Evolutionary conservation across 495 filamentous ascomycete genomes (phyloP).

Genomic region (Penicillium coffeae): DNA sequence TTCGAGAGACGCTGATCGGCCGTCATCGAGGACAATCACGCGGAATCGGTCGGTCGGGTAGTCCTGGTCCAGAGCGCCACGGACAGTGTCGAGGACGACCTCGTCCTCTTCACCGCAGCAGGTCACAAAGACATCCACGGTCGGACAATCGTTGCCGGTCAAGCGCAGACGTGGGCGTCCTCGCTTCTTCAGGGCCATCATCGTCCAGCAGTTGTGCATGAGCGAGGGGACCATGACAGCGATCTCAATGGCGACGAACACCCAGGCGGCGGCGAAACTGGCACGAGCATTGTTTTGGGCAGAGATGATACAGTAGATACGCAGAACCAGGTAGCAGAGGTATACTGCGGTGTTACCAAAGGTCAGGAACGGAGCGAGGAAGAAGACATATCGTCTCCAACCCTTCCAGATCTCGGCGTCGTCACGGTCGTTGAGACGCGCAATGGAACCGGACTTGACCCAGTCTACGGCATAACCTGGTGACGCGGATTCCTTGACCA

Average conservation of each 20-base stretch:
- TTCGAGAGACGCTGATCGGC: conserved; percentile 30
- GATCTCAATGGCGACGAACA: conserved; percentile 39
- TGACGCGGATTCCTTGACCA: conserved; percentile 19
- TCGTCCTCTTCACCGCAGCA: conserved; percentile 51
- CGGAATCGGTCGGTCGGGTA: conserved; percentile 48
- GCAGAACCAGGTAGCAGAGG: conserved; percentile 35
- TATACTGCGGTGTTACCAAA: conserved; percentile 35
- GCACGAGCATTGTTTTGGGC: conserved; percentile 27
- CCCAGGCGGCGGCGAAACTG: conserved; percentile 33
- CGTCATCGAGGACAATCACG: conserved; percentile 53
- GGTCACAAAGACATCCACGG: conserved; percentile 50
- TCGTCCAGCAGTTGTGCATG: conserved; percentile 42
- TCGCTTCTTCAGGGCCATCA: conserved; percentile 37
- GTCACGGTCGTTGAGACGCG: conserved; percentile 36
- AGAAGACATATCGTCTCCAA: conserved; percentile 37
- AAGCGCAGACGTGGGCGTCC: conserved; percentile 40
- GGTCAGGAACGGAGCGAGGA: conserved; percentile 33
- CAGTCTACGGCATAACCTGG: conserved; percentile 15
- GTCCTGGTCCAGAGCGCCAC: conserved; percentile 44
- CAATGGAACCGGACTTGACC: conserved; percentile 30
- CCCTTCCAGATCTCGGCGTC: conserved; percentile 41
- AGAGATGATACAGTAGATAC: conserved; percentile 36
- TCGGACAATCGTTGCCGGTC: conserved; percentile 38
- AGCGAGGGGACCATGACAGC: conserved; percentile 35
- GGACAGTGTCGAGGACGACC: conserved; percentile 50